These are phyloP conservation scores for Claviceps sp. DNA, from an alignment of 2,329 filamentous ascomycete species.

Conservation along the genomic window DNA sequence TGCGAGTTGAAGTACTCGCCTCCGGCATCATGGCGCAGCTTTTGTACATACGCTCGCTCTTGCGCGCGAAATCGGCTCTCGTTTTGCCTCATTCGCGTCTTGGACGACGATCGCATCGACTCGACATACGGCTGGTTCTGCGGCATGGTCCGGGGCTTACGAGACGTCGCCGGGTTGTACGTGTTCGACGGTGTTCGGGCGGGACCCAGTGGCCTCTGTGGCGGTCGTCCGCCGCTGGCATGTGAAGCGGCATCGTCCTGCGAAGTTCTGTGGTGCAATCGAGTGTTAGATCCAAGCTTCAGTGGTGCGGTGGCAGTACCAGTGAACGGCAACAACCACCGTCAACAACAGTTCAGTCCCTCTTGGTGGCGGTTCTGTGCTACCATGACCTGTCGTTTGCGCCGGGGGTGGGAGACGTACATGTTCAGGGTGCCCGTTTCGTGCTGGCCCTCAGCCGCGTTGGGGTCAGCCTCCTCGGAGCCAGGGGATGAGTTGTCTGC, in stretches of 20 bases:
- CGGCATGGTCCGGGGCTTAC: conserved; percentile 30
- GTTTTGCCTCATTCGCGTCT: conserved; percentile 34
- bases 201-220: conserved; percentile 54
- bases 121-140: conserved; percentile 23
- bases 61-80: conserved; percentile 41
- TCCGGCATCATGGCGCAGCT: conserved; percentile 61
- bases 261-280: conserved; percentile 21
- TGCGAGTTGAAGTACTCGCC: conserved; percentile 62
- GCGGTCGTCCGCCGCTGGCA: conserved; percentile 31
- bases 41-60: conserved; percentile 89
- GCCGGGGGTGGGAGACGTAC: conserved; percentile 23
- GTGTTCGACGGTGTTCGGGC: conserved; percentile 65
- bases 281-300: conserved; percentile 18
- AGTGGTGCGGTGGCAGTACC: too few relatives aligned
- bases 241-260: conserved; percentile 17
- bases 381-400: conserved; percentile 28
- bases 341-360: conserved; percentile 22
- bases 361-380: conserved; percentile 24
- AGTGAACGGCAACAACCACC: conserved; percentile 13
- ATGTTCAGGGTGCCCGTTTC: conserved; percentile 30
- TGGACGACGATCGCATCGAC: conserved; percentile 35
- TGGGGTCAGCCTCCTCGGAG: conserved; percentile 23
- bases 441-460: conserved; percentile 35
- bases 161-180: conserved; percentile 56
- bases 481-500: conserved; percentile 14